Evolutionary conservation across 306 rosid genomes (phyloP).

Genomic region (Hylodesmum podocarpum): DNA sequence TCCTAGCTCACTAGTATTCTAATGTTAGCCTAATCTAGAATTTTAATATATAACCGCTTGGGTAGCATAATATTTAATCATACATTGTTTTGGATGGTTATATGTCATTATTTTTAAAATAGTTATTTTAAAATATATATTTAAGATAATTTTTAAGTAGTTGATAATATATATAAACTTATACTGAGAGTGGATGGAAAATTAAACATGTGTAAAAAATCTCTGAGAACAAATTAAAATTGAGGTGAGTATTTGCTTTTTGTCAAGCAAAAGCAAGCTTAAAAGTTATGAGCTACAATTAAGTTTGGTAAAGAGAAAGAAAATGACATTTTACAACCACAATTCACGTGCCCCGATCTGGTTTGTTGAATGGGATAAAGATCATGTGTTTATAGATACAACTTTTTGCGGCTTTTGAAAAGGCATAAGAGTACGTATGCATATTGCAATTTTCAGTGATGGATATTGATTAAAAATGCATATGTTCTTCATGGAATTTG

Average conservation of each 20-base stretch:
- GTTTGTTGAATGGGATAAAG: constrained; percentile 34
- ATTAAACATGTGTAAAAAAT: not conserved
- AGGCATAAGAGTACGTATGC: constrained; percentile 4
- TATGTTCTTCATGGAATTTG: constrained; percentile 44
- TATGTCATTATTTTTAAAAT: too few relatives aligned
- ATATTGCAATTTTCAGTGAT: not conserved
- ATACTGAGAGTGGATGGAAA: not conserved
- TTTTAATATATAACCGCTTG: not conserved
- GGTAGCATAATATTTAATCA: not conserved
- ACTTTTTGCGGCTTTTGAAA: constrained; percentile 20
- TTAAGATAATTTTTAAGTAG: too few relatives aligned
- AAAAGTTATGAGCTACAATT: not conserved
- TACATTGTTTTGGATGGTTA: too few relatives aligned
- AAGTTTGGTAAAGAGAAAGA: not conserved
- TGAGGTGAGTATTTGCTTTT: not conserved
- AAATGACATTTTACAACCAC: not conserved
- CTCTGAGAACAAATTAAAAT: not conserved
- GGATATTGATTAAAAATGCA: constrained; percentile 39
- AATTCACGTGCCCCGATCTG: constrained; percentile 1
- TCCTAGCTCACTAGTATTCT: not conserved
- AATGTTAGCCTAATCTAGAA: not conserved
- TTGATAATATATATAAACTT: too few relatives aligned
- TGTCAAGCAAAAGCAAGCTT: not conserved
- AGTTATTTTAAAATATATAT: too few relatives aligned
- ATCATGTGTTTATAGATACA: not conserved